Conservation (phyloP, 352 stramenopile species). For the Aphanomyces euteiches region DNA sequence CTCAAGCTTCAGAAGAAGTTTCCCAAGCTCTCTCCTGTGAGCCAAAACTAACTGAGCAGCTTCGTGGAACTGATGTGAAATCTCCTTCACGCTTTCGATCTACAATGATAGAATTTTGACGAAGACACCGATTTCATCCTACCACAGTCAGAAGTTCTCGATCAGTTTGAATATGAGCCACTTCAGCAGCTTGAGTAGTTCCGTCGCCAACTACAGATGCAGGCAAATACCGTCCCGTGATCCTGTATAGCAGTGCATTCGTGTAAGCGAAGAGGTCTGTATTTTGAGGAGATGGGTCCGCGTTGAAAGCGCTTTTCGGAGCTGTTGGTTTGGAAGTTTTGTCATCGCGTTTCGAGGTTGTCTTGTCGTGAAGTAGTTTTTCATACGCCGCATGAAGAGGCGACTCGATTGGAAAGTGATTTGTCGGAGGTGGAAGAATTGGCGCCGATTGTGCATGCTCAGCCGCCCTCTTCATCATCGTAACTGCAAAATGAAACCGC, state of each 20-base stretch:
- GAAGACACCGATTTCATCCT: background rate
- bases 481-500: background rate
- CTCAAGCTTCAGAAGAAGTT: constrained; percentile 64
- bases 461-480: background rate
- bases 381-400: constrained; percentile 7
- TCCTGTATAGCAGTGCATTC: constrained; percentile 57
- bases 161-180: constrained; percentile 53
- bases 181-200: constrained; percentile 48
- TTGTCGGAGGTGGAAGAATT: background rate
- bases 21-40: constrained; percentile 59
- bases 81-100: constrained; percentile 26
- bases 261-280: constrained; percentile 65
- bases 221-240: constrained; percentile 60
- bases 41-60: constrained; percentile 56
- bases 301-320: no score
- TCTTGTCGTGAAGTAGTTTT: background rate
- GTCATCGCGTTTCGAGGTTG: background rate
- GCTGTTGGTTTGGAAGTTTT: no score
- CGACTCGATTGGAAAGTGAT: background rate
- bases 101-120: constrained; percentile 19
- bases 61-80: constrained; percentile 68
- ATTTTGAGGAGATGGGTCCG: constrained; percentile 37
- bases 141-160: constrained; percentile 54
- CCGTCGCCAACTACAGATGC: constrained; percentile 45
- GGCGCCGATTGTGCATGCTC: constrained; percentile 8